phyloP scores from a whole-genome alignment of 164 flowering plant genomes.

The Vitis riparia region DNA sequence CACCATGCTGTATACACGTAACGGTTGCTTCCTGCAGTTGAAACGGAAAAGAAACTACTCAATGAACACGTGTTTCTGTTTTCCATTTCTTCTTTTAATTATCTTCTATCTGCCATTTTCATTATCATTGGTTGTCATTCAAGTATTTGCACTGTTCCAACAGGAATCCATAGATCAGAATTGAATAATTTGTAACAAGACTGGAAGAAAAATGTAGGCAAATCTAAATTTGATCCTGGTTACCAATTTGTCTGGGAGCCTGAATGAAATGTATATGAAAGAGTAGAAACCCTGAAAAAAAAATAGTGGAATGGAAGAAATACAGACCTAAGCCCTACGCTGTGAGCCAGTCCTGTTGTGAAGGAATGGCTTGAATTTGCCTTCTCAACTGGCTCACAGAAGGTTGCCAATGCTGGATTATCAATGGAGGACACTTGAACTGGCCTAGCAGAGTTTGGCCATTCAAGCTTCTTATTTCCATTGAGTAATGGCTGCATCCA shows the following conservation, averaged over 20 bases:
- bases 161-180: not conserved
- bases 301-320: not conserved
- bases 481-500: slow-evolving; percentile 81
- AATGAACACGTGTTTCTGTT: no score
- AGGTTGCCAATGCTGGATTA: slow-evolving; percentile 77
- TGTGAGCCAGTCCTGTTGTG: slow-evolving; percentile 82
- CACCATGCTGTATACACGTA: slow-evolving; percentile 87
- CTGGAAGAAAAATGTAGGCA: no score
- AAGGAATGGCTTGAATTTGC: slow-evolving; percentile 83
- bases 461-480: slow-evolving; percentile 28
- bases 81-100: no score
- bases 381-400: slow-evolving; percentile 88
- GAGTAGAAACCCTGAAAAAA: not conserved
- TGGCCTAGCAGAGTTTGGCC: slow-evolving; percentile 57
- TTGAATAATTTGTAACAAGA: not conserved
- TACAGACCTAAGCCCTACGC: slow-evolving; percentile 72
- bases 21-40: slow-evolving; percentile 68
- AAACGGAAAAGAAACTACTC: not conserved
- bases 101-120: not conserved
- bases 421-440: slow-evolving; percentile 65
- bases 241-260: not conserved
- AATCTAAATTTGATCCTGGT: not conserved
- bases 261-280: not conserved
- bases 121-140: no score
- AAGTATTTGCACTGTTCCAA: not conserved